Evolutionary conservation across 805 yeast species (phyloP), one percentile per base, ranked within the genome.

Genomic region (Wickerhamomyces ciferrii): DNA sequence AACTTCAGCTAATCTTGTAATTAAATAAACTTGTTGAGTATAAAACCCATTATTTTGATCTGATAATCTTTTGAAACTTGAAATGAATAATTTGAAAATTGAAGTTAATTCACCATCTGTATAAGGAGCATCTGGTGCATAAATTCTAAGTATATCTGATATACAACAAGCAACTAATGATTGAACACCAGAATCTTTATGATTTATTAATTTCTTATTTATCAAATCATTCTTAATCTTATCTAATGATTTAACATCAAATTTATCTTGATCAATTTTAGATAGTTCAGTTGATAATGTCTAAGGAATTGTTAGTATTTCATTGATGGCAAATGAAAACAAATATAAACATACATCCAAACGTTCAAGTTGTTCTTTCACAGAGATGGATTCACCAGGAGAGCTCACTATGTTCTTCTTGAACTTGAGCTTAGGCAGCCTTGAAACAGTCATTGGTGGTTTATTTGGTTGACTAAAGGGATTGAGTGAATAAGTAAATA

Each of bases 61-160:
- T 5, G 71, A 60, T 38, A 88, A 63, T 41, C 71, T 73, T 45
- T 71, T 71, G 52, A 91, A 77, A 59, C 86, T 90, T 24, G 66
- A 61, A 49, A 84, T 73, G 56, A 89, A 79, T 8, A 87, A 70
- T 52, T 74, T 77, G 67, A 90, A 88, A 18, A 88, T 75, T 4
- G 71, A 81, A 1, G 80, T 69, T 35, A 90, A 69, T 53, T 84
- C 83, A 2, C 68, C 51, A 21, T 81, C 80, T 2, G 85, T 79
- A 63, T 76, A 90, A 4, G 97, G 97, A 7, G 96, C 96, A 60
- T 90, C 87, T 0, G 97, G 97, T 0, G 96, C 97, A 56, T 75
- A 84, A 15, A 91, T 62, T 48, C 96, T 71, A 38, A 90, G 64
- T 10, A 91, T 70, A 60, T 90, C 96, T 6, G 89, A 73, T 8